phyloP scores from a whole-genome alignment of 2,329 filamentous ascomycete species.

The Lasiodiplodia theobromae region DNA sequence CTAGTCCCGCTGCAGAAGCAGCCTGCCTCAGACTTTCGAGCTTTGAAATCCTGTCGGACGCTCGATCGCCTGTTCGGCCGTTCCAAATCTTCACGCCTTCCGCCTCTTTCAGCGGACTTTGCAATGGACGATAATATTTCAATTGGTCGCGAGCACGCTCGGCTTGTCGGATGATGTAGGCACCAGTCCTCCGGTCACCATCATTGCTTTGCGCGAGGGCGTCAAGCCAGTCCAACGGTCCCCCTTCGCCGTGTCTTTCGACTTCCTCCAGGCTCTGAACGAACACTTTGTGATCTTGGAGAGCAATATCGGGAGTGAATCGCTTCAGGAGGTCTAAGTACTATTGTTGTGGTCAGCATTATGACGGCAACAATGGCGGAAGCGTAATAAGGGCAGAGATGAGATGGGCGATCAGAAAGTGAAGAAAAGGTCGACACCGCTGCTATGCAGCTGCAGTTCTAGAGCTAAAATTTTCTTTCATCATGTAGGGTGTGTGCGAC shows the following conservation, averaged over 20 bases:
- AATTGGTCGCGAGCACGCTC: conserved; percentile 39
- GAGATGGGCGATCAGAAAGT: conserved; percentile 44
- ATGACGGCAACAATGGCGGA: conserved; percentile 31
- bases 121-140: conserved; percentile 17
- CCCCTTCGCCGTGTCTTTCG: conserved; percentile 35
- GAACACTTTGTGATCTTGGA: conserved; percentile 48
- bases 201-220: conserved; percentile 45
- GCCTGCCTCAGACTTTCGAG: conserved; percentile 26
- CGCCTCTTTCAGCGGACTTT: conserved; percentile 33
- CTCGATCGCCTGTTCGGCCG: conserved; percentile 32
- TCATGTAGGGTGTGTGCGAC: conserved; percentile 43
- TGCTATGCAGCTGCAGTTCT: conserved; percentile 58
- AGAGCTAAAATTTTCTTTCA: conserved; percentile 57
- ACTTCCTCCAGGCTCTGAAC: conserved; percentile 48
- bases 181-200: conserved; percentile 42
- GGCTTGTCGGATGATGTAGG: conserved; percentile 44
- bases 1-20: conserved; percentile 55
- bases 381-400: too few species aligned
- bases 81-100: conserved; percentile 52
- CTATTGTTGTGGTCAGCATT: conserved; percentile 34
- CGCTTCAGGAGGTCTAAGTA: conserved; percentile 50
- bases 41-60: conserved; percentile 28
- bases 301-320: conserved; percentile 46
- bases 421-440: conserved; percentile 50
- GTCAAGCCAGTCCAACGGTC: conserved; percentile 42